Base-by-base conservation (phyloP, 192 early-diverging fungal species). In the Podochytrium sp. region DNA sequence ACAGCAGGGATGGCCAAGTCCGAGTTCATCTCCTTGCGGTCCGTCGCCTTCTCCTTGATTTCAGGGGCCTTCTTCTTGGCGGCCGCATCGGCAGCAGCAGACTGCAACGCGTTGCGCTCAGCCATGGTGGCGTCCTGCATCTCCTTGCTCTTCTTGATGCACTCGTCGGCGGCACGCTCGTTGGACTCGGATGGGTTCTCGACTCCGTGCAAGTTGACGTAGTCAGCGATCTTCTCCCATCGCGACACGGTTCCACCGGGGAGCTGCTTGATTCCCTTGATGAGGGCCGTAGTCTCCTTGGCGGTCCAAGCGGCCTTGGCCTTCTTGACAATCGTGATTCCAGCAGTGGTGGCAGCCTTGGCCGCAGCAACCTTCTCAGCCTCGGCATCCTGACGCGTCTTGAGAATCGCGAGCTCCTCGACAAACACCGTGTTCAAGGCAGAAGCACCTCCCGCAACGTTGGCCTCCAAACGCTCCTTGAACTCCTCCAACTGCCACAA, bases 211-310 rank as follows among this genome's bases (percentile, higher is more conserved):
- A 85, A 65, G 27, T 93, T 88, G 18, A 95, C 84, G 77, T 91
- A 93, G 14, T 91, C 87, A 51, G 91, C 85, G 65, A 95, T 92
- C 12, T 86, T 92, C 47, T 91, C 88, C 94, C 94, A 95, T 63
- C 90, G 85, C 37, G 85, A 78, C 29, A 84, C 79, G 14, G 90
- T 91, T 20, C 93, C 93, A 27, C 91, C 91, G 16, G 92, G 93
- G 73, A 90, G 93, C 75, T 90, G 85, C 65, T 94, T 94, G 49
- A 89, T 81, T 20, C 91, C 92, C 73, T 93, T 94, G 78, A 93
- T 92, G 18, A 95, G 79, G 2, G 89, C 69, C 2, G 87, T 84
- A 12, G 87, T 77, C 76, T 95, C 92, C 73, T 94, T 90, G 2
- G 90, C 76, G 0, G 83, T 74, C 93, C 93, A 95, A 32, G 77